A percentile compares a stretch with the other conserved stretches of the same genome.
These are phyloP conservation scores for Boletus sp. DNA, from an alignment of 1,284 basidiomycete species.

Conservation along the genomic window DNA sequence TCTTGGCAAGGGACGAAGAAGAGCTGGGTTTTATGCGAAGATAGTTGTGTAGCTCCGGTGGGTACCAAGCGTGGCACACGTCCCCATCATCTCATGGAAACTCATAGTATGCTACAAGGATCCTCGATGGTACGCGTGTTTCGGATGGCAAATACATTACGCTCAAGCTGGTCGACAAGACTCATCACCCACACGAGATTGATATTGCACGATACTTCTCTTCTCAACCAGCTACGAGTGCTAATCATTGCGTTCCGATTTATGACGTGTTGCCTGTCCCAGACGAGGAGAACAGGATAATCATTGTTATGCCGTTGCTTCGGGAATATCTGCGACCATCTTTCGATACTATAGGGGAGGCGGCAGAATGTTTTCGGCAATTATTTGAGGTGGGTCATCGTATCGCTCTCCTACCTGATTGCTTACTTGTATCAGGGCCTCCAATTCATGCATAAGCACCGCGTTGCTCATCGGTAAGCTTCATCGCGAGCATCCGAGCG, in stretches of 20 bases:
- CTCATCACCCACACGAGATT: slow-evolving; percentile 29
- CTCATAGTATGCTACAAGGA: slow-evolving; percentile 15
- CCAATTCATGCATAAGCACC: slow-evolving; percentile 13
- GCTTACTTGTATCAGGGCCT: slow-evolving; percentile 22
- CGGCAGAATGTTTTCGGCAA: neutral
- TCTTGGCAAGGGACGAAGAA: slow-evolving; percentile 38
- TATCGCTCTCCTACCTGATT: neutral
- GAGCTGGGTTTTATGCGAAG: slow-evolving; percentile 29
- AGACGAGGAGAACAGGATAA: slow-evolving; percentile 14
- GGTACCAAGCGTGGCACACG: neutral
- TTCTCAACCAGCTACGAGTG: slow-evolving; percentile 13
- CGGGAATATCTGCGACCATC: slow-evolving; percentile 21
- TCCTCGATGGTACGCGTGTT: slow-evolving; percentile 40
- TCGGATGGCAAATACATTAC: slow-evolving; percentile 35
- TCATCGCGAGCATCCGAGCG: accelerated
- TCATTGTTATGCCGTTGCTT: slow-evolving; percentile 41
- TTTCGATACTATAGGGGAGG: slow-evolving; percentile 36
- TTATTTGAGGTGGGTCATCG: neutral
- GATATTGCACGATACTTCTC: slow-evolving; percentile 32
- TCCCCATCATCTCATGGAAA: neutral
- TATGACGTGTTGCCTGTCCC: slow-evolving; percentile 32
- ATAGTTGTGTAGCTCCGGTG: slow-evolving; percentile 18
- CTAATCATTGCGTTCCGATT: slow-evolving; percentile 43
- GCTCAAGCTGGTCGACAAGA: slow-evolving; percentile 36
- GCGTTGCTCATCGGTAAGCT: slow-evolving; percentile 26